Conservation (phyloP, 2,329 filamentous ascomycete species). For the Seiridium cupressi region DNA sequence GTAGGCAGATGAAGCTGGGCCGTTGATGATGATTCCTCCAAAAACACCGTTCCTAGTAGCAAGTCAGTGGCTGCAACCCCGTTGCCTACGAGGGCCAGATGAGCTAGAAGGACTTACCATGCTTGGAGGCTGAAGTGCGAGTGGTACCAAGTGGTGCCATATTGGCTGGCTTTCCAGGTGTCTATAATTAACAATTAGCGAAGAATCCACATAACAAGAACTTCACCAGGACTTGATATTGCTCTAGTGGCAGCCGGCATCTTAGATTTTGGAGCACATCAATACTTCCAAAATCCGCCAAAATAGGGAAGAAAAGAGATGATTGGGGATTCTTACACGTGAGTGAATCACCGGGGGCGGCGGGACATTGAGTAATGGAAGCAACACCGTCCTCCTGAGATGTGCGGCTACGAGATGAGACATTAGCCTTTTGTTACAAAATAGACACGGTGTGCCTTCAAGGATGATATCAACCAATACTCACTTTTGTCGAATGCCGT, state of each 20-base stretch:
- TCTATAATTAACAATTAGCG: not conserved
- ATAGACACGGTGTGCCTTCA: not conserved
- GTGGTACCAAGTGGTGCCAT: constrained; percentile 60
- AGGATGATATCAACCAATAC: not conserved
- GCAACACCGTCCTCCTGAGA: constrained; percentile 57
- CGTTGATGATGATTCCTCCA: constrained; percentile 61
- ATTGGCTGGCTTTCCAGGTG: constrained; percentile 23
- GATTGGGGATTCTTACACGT: constrained; percentile 46
- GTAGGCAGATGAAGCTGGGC: constrained; percentile 56
- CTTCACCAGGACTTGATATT: no score
- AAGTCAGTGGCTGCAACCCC: not conserved
- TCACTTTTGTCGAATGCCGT: constrained; percentile 55
- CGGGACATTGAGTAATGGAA: constrained; percentile 47
- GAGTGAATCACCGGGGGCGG: constrained; percentile 47
- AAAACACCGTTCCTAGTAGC: constrained; percentile 50
- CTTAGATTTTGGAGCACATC: no score
- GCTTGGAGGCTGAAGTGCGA: constrained; percentile 51
- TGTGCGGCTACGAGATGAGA: constrained; percentile 29
- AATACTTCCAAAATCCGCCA: no score
- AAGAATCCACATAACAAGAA: not conserved
- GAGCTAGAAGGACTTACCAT: constrained; percentile 17
- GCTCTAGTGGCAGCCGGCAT: no score
- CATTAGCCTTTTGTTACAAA: not conserved
- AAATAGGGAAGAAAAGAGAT: not conserved
- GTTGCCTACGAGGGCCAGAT: not conserved